Evolutionary conservation across 371 early-diverging fungal genomes (phyloP).

Genomic region (Nematocida sp.): DNA sequence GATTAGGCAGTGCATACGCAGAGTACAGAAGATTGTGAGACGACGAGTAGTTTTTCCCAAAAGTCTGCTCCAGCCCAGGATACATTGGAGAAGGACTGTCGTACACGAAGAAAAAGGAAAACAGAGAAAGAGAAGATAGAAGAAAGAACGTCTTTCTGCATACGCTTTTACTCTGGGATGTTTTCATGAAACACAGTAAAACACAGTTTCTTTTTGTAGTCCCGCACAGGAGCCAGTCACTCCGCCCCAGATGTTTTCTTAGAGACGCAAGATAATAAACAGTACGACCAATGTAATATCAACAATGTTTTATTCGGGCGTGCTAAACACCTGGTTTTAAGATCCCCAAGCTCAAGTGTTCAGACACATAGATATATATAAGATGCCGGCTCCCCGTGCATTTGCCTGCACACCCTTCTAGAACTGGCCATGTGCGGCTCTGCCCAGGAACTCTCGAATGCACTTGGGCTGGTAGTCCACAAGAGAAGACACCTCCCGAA

Average conservation of each 20-base stretch:
- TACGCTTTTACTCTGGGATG: neutral
- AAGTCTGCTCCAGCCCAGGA: constrained; percentile 62
- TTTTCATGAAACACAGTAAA: constrained; percentile 36
- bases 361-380: too few relatives aligned
- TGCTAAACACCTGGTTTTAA: too few relatives aligned
- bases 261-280: too few relatives aligned
- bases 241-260: too few relatives aligned
- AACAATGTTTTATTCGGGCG: too few relatives aligned
- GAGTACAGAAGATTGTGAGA: constrained; percentile 69
- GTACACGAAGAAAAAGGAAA: constrained; percentile 68
- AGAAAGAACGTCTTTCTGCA: constrained; percentile 8
- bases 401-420: neutral
- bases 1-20: constrained; percentile 70
- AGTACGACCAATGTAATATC: too few relatives aligned
- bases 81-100: constrained; percentile 70
- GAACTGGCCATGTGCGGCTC: too few relatives aligned
- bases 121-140: constrained; percentile 55
- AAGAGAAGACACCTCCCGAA: neutral
- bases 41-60: constrained; percentile 60
- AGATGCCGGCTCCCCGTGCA: neutral
- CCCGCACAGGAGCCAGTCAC: neutral
- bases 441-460: too few relatives aligned
- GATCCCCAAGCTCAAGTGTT: too few relatives aligned
- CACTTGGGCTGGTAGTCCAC: constrained; percentile 17
- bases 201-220: neutral